A percentile compares a stretch with the other conserved stretches of the same genome.
Conservation (phyloP, 805 yeast genomes). For the Suhomyces vadensis region DNA sequence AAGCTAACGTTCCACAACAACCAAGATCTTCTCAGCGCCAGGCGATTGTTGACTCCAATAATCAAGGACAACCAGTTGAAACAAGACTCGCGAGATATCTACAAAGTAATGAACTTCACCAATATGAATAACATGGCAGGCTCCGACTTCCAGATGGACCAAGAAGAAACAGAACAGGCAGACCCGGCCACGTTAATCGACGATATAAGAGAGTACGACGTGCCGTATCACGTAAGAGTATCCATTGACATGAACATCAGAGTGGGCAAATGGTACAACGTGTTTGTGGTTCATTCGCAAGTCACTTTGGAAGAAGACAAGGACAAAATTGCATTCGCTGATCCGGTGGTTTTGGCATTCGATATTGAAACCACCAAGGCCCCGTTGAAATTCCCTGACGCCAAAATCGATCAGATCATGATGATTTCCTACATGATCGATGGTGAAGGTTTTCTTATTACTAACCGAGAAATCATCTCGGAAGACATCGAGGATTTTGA, state of each 20-base stretch:
- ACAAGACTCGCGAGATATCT: slow-evolving; percentile 65
- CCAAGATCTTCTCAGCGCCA: slow-evolving; percentile 71
- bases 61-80: slow-evolving; percentile 64
- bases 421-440: slow-evolving; percentile 99
- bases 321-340: slow-evolving; percentile 90
- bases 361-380: slow-evolving; percentile 98
- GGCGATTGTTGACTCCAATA: slow-evolving; percentile 68
- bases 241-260: slow-evolving; percentile 86
- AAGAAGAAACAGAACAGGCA: slow-evolving; percentile 15
- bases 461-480: slow-evolving; percentile 90
- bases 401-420: slow-evolving; percentile 89
- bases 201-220: slow-evolving; percentile 92
- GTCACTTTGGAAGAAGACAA: slow-evolving; percentile 57
- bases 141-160: slow-evolving; percentile 15
- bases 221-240: slow-evolving; percentile 94
- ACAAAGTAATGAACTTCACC: slow-evolving; percentile 53
- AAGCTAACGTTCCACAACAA: slow-evolving; percentile 74
- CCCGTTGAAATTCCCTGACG: slow-evolving; percentile 93
- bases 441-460: slow-evolving; percentile 92
- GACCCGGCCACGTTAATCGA: slow-evolving; percentile 68
- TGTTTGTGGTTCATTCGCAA: slow-evolving; percentile 60
- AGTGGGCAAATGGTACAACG: slow-evolving; percentile 95
- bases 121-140: slow-evolving; percentile 19
- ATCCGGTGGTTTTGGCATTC: slow-evolving; percentile 93
- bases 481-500: slow-evolving; percentile 96